Evolutionary conservation across 73 alveolate species (phyloP).

Genomic region (Paramecium caudatum): DNA sequence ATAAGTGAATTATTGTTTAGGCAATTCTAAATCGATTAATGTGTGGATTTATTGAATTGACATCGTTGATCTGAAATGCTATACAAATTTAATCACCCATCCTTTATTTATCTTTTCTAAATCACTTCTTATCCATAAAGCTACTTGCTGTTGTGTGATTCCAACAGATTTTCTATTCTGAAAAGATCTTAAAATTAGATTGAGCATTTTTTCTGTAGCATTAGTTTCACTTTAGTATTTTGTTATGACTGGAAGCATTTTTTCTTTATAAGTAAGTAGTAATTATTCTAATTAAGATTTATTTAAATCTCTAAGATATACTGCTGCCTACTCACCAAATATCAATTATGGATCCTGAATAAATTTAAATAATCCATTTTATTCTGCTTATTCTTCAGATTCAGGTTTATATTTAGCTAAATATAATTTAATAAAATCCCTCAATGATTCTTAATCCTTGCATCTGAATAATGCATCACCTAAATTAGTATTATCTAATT

Average conservation of each 20-base stretch:
- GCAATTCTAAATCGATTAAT: neutral
- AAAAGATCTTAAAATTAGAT: neutral
- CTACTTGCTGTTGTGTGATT: neutral
- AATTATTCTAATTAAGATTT: neutral
- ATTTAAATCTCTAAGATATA: neutral
- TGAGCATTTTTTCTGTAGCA: too few species aligned
- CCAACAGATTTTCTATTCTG: constrained; percentile 33
- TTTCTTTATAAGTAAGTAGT: neutral
- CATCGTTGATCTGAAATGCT: neutral
- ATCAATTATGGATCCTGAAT: neutral
- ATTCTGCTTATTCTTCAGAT: neutral
- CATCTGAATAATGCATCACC: neutral
- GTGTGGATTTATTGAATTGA: neutral
- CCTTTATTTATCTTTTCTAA: neutral
- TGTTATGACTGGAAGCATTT: neutral
- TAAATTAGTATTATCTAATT: neutral
- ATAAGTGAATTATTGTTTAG: neutral
- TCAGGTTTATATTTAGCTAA: neutral
- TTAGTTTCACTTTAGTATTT: too few species aligned
- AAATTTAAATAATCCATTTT: neutral
- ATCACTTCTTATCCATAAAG: neutral
- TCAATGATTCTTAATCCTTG: neutral
- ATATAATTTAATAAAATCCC: neutral
- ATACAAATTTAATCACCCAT: neutral
- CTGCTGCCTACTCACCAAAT: neutral